Percentiles rank a stretch among this genome's conserved stretches.
Conservation (phyloP, 129 eudicot genomes). For the Apium graveolens region DNA sequence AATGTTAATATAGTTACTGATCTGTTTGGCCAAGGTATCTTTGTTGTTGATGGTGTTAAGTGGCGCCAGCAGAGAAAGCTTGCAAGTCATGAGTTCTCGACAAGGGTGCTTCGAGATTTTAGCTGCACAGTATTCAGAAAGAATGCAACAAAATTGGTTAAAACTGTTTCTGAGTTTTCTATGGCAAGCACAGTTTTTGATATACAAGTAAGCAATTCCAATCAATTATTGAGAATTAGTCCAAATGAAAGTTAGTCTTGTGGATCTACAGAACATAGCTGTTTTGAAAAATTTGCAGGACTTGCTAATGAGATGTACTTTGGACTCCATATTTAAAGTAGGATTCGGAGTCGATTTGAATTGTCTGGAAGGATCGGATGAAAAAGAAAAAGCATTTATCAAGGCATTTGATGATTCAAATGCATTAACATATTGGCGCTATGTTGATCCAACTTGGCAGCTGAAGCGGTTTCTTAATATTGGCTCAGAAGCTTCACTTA, state of each 20-base stretch:
- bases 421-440: constrained; percentile 4
- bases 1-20: background rate
- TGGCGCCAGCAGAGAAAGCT: constrained; percentile 8
- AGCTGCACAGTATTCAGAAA: constrained; percentile 4
- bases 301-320: constrained; percentile 2
- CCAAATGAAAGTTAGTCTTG: background rate
- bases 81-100: constrained; percentile 4
- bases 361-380: background rate
- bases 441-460: background rate
- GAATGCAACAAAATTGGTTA: background rate
- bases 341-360: constrained; percentile 1
- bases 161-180: background rate
- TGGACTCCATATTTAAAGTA: constrained; percentile 2
- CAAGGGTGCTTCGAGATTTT: background rate
- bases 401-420: background rate
- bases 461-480: background rate
- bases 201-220: background rate
- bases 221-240: background rate
- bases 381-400: background rate
- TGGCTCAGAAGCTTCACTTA: constrained; percentile 4
- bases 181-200: background rate
- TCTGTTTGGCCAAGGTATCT: constrained; percentile 9
- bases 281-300: background rate
- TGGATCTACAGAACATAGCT: background rate
- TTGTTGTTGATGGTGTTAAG: constrained; percentile 1